Base-by-base conservation (phyloP, 176 grass and related monocot species). In the Cenchrus fungigraminus region DNA sequence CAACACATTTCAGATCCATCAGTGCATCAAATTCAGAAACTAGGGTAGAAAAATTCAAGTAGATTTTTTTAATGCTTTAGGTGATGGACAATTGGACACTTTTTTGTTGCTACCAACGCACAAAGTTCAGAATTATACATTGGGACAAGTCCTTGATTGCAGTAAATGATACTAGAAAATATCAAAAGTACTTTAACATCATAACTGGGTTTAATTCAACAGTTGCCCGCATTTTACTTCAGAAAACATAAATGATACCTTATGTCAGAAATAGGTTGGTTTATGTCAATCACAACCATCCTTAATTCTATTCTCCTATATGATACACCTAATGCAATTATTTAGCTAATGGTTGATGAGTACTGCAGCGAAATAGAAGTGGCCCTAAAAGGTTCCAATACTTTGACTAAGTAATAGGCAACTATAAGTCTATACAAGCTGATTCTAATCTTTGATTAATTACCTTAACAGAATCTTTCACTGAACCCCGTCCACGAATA, bases 381-480 rank as follows among this genome's bases (percentile, higher is more conserved):
- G 64, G 19, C 19, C n/a, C 67, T 73, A 86, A 59, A 63, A 69
- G 15, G 57, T 55, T 82, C 25, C 19, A 65, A 25, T 12, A 14
- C 6, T 73, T 77, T 43, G n/a, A 43, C 44, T 40, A 82, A 77
- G 54, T 78, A 78, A 49, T 64, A 78, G 62, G 54, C 13, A 81
- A 62, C 70, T 66, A 82, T 8, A 77, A 9, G 37, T 40, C 37
- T 40, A 4, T 40, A 40, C 16, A 90, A 78, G 73, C 29, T 68
- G 77, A 58, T 70, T 87, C n/a, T 80, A 84, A 71, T 82, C 2
- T 87, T 17, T 76, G n/a, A 76, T 85, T 19, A 64, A 72, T 88
- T 94, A 96, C 97, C 97, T 99, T 96, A 73, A 96, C 56, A 78
- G 84, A 80, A 89, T 99, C 97, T 90, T 96, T 99, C 68, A 99